These are phyloP conservation scores for Boletus pseudo-olivaceus DNA, from an alignment of 768 basidiomycete genomes.

Conservation along the genomic window DNA sequence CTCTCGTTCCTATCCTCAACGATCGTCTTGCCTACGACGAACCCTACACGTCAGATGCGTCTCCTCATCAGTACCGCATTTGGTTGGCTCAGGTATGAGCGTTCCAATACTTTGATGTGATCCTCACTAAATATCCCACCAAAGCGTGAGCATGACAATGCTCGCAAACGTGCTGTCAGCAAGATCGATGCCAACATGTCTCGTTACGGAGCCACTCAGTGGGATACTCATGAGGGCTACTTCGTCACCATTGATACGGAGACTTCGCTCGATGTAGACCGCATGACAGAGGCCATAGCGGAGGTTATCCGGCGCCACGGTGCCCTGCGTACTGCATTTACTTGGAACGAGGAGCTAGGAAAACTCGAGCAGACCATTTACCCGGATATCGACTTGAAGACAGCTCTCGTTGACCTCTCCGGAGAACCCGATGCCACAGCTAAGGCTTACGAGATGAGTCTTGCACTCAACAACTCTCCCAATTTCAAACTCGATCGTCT, in stretches of 20 bases:
- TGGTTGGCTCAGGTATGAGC: conserved; percentile 31
- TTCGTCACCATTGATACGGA: conserved; percentile 19
- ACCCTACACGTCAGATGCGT: conserved; percentile 29
- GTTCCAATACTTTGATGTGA: neutral
- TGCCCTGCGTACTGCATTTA: conserved; percentile 26
- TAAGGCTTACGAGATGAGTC: conserved; percentile 31
- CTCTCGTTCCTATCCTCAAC: conserved; percentile 28
- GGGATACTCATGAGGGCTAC: conserved; percentile 31
- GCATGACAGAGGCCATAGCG: conserved; percentile 24
- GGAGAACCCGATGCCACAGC: conserved; percentile 21
- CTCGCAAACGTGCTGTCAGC: conserved; percentile 25
- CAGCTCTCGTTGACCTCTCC: conserved; percentile 26
- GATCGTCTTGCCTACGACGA: conserved; percentile 32
- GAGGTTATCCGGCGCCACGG: conserved; percentile 31
- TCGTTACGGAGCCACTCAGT: conserved; percentile 32
- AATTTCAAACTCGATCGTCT: conserved; percentile 26
- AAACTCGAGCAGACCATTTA: conserved; percentile 31
- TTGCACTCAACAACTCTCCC: conserved; percentile 22
- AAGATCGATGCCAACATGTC: conserved; percentile 32
- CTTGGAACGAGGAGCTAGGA: conserved; percentile 29
- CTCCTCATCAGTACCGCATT: conserved; percentile 27
- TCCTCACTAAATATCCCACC: neutral
- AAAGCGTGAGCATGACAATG: conserved; percentile 28
- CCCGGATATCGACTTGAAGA: conserved; percentile 24
- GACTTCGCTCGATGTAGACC: conserved; percentile 25